A percentile compares a stretch with the other conserved stretches of the same genome.
phyloP scores from a whole-genome alignment of 2,329 filamentous ascomycete species.

The Neurospora sp. region DNA sequence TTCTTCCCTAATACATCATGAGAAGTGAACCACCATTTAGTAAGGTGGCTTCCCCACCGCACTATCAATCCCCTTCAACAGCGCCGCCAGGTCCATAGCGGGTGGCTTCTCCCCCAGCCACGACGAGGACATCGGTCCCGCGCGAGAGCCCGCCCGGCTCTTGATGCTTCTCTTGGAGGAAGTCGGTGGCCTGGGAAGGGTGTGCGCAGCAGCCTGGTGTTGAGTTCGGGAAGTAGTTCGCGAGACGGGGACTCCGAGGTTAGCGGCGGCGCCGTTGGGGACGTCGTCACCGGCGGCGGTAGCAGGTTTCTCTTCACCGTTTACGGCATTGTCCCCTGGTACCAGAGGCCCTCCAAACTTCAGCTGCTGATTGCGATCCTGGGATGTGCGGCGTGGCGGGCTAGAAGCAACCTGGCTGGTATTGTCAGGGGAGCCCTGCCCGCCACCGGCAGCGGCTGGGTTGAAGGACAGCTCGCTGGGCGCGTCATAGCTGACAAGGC shows the following conservation, averaged over 20 bases:
- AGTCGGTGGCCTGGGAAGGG: slow-evolving; percentile 13
- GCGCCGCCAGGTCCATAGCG: slow-evolving; percentile 36
- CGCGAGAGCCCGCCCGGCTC: slow-evolving; percentile 33
- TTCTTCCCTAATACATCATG: not conserved
- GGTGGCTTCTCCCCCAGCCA: slow-evolving; percentile 23
- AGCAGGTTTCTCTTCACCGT: not conserved
- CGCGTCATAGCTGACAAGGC: slow-evolving; percentile 61
- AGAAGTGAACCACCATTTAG: slow-evolving; percentile 16
- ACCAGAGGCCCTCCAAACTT: not conserved
- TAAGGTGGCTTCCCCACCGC: slow-evolving; percentile 38
- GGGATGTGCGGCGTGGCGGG: not conserved
- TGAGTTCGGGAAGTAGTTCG: slow-evolving; percentile 5
- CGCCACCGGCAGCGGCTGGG: slow-evolving; percentile 22
- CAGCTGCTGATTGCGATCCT: not conserved
- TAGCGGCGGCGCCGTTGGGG: not conserved
- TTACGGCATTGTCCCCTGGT: not conserved
- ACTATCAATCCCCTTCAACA: slow-evolving; percentile 42
- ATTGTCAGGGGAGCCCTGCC: not conserved
- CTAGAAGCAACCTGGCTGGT: not conserved
- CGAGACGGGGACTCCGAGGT: not conserved
- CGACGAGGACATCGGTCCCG: slow-evolving; percentile 23
- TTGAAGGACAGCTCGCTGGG: slow-evolving; percentile 59
- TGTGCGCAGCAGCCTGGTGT: slow-evolving; percentile 10
- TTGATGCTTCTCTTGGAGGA: slow-evolving; percentile 26
- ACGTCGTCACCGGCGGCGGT: not conserved